Evolutionary conservation across 768 basidiomycete genomes (phyloP).

Genomic region (Tylopilus vinaceipallidus): DNA sequence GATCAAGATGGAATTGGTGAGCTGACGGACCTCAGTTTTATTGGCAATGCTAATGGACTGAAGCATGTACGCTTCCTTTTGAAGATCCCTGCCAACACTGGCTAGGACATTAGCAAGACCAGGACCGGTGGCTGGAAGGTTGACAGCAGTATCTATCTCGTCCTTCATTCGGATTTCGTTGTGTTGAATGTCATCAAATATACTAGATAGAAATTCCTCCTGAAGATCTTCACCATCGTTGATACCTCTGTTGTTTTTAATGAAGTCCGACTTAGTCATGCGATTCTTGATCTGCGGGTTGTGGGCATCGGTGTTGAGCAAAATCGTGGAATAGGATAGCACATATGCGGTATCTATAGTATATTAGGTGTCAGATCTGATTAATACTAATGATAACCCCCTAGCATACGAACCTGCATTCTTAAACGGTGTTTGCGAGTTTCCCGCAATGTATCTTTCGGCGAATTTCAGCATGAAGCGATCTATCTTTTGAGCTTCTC

Average conservation of each 20-base stretch:
- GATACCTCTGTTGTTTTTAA: constrained; percentile 95
- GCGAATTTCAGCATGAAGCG: constrained; percentile 99
- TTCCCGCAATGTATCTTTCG: constrained; percentile 91
- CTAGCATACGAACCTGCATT: constrained; percentile 73
- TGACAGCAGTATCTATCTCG: constrained; percentile 66
- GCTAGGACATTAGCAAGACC: constrained; percentile 83
- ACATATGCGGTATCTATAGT: constrained; percentile 85
- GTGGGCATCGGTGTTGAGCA: constrained; percentile 97
- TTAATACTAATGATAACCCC: neutral
- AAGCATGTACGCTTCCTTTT: constrained; percentile 93
- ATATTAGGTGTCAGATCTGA: constrained; percentile 7
- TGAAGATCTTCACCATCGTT: constrained; percentile 89
- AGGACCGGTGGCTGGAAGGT: constrained; percentile 47
- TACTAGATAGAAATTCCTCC: constrained; percentile 72
- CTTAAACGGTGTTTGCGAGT: constrained; percentile 80
- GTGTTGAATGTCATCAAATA: constrained; percentile 86
- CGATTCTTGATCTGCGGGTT: constrained; percentile 92
- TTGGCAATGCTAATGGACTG: constrained; percentile 96
- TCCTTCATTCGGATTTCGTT: constrained; percentile 99
- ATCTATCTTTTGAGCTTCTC: constrained; percentile 98
- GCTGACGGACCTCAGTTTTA: constrained; percentile 79
- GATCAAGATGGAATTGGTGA: neutral
- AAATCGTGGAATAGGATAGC: constrained; percentile 89
- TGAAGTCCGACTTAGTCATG: constrained; percentile 90
- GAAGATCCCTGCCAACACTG: constrained; percentile 89